Percentiles rank a stretch among this genome's conserved stretches.
Conservation (phyloP, 768 basidiomycete genomes). For the Termitomyces bulborhizus region DNA sequence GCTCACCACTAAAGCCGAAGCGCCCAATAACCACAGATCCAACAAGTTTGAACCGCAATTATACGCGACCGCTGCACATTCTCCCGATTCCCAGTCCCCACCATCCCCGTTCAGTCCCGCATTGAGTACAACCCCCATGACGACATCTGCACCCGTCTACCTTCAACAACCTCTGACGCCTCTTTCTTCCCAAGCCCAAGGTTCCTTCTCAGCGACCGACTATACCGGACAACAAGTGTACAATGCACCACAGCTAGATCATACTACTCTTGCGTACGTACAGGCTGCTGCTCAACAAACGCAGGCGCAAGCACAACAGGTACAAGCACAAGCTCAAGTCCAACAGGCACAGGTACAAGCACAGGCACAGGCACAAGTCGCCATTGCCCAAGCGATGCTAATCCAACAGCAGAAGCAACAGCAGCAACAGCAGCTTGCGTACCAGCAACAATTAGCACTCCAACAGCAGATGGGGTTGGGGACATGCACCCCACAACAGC, state of each 20-base stretch:
- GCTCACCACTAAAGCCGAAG: neutral
- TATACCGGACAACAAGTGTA: neutral
- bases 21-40: neutral
- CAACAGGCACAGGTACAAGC: neutral
- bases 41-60: neutral
- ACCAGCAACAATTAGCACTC: neutral
- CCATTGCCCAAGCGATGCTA: neutral
- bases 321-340: neutral
- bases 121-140: neutral
- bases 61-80: neutral
- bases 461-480: neutral
- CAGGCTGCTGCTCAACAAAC: neutral
- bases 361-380: neutral
- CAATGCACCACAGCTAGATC: neutral
- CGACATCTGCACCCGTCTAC: neutral
- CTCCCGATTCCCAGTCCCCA: neutral
- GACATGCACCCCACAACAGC: neutral
- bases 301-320: neutral
- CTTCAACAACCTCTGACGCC: neutral
- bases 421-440: neutral
- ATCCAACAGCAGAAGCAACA: neutral
- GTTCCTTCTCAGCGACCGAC: neutral
- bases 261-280: neutral
- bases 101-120: neutral
- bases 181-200: neutral